Evolutionary conservation across 2,329 filamentous ascomycete genomes (phyloP).

Genomic region (Elsinoe fawcettii): DNA sequence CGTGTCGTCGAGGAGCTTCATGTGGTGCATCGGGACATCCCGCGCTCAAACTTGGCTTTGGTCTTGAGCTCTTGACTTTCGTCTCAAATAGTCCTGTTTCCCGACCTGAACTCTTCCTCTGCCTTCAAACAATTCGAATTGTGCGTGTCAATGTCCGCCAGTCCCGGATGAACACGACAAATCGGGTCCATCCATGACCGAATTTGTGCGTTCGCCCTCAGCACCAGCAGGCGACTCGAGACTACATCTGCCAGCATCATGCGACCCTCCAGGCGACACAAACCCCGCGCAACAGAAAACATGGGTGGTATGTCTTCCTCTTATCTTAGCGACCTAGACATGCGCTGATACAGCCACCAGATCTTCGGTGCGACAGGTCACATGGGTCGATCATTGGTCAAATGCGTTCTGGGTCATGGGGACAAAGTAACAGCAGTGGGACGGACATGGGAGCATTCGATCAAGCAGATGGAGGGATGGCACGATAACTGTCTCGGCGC

Average conservation of each 20-base stretch:
- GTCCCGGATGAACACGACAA: neutral
- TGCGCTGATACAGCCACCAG: constrained; percentile 36
- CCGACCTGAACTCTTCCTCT: neutral
- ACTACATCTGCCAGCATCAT: constrained; percentile 68
- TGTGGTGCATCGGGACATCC: neutral
- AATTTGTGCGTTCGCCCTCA: constrained; percentile 19
- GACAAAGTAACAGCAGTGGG: constrained; percentile 85
- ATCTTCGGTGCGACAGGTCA: constrained; percentile 96
- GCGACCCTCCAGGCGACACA: constrained; percentile 68
- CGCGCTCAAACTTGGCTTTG: neutral
- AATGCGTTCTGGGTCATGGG: constrained; percentile 68
- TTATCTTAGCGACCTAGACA: constrained; percentile 7
- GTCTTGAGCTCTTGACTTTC: neutral
- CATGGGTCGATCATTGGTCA: constrained; percentile 85
- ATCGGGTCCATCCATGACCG: constrained; percentile 13
- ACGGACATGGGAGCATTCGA: constrained; percentile 67
- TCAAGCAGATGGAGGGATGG: constrained; percentile 63
- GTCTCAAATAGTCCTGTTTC: neutral
- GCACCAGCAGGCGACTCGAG: constrained; percentile 24
- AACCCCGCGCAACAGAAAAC: constrained; percentile 67
- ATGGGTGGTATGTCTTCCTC: constrained; percentile 64
- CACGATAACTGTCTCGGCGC: constrained; percentile 66
- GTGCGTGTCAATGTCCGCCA: neutral
- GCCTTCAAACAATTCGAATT: neutral
- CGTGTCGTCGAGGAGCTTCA: no score